Evolutionary conservation across 805 yeast species (phyloP), one percentile per base, ranked within the genome.

Genomic region (Teunomyces kruisii): DNA sequence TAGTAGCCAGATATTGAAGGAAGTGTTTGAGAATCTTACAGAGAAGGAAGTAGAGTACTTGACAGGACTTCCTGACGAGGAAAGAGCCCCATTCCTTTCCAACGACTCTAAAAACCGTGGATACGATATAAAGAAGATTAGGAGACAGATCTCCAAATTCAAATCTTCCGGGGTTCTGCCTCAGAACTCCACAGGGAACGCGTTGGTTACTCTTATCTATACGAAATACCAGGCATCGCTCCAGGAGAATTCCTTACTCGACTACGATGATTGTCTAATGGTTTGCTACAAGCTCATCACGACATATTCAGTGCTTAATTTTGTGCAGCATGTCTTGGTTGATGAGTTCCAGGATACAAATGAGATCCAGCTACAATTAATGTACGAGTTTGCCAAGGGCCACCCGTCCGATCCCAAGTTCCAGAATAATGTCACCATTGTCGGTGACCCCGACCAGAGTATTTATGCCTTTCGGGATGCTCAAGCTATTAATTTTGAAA

Each of bases 261-360:
- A 91, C 63, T 92, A 89, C 62, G 97, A 92, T 59, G 97, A 90
- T 58, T 72, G 94, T 43, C 67, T 94, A 26, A 56, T 88, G 35
- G 63, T 69, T 35, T 75, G 89, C 16, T 67, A 71, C 47, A 62
- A 67, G 12, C 66, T 91, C 9, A 58, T 91, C 10, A 49, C 65
- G 0, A 51, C 62, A 26, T 74, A 76, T 28, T 67, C 77, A 0
- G 76, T 80, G 22, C 64, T 83, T 22, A 68, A 70, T 2, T 64
- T 69, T 40, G 64, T 86, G 3, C 69, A 79, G 50, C 94, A 89
- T 55, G 89, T 90, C 0, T 68, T 92, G 14, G 88, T 94, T 6
- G 99, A 92, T 65, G 99, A 92, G 64, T 92, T 90, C 56, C 98
- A 92, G 66, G 99, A 94, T 56, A 90, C 97, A 0, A 88, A 86